Percentiles rank a stretch among this genome's conserved stretches.
These are phyloP conservation scores for Lachnellula cervina DNA, from an alignment of 2,329 filamentous ascomycete species.

Conservation along the genomic window DNA sequence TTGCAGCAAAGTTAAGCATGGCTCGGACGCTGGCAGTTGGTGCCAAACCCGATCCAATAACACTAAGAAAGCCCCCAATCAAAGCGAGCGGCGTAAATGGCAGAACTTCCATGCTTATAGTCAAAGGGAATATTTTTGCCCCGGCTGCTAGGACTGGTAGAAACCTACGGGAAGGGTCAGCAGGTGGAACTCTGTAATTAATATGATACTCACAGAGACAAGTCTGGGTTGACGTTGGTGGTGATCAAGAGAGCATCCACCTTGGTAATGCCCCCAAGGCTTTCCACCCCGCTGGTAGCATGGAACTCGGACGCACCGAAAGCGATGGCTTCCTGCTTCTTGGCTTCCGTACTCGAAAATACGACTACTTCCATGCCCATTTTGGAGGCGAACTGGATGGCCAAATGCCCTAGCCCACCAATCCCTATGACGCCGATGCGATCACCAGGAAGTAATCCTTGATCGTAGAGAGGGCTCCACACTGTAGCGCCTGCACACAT, in stretches of 20 bases:
- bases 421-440: slow-evolving; percentile 65
- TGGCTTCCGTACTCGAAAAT: slow-evolving; percentile 52
- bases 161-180: no score
- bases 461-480: slow-evolving; percentile 5
- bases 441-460: slow-evolving; percentile 55
- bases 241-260: slow-evolving; percentile 7
- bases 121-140: no score
- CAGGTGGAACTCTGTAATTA: no score
- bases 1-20: slow-evolving; percentile 19
- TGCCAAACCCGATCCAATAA: slow-evolving; percentile 10
- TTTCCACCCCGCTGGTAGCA: neutral
- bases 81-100: no score
- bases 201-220: slow-evolving; percentile 17
- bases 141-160: no score
- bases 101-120: no score
- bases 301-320: slow-evolving; percentile 54
- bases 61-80: no score
- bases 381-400: slow-evolving; percentile 62
- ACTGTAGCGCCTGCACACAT: slow-evolving; percentile 72
- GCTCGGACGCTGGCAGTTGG: slow-evolving; percentile 10
- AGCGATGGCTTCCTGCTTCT: slow-evolving; percentile 51
- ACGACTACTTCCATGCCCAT: slow-evolving; percentile 59
- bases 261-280: neutral
- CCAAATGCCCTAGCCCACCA: slow-evolving; percentile 69
- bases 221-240: slow-evolving; percentile 31